Evolutionary conservation across 192 early-diverging fungal genomes (phyloP), one percentile per base, ranked within the genome.

Genomic region (Chytriomyces sp.): DNA sequence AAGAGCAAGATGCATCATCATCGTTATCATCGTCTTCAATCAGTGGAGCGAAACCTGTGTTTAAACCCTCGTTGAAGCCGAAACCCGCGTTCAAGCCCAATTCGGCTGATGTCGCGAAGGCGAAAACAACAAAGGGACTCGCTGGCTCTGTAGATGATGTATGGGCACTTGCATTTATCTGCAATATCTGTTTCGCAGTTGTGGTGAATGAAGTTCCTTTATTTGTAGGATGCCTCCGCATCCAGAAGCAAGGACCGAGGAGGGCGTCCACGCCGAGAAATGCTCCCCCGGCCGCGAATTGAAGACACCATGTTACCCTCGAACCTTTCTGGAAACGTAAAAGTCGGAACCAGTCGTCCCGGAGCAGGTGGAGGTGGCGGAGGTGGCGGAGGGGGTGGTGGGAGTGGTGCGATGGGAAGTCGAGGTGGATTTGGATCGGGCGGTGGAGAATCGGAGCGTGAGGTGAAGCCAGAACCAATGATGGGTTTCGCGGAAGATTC

Each of bases 21-120:
- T 64, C 64, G 64, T 4, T 23, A 59, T 59, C 57, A n/a, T n/a
- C 57, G 1, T 23, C 57, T 2, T 59, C 57, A 5, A 59, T 23
- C 64, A 5, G 20, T 28, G 64, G 20, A 16, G 28, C 64, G 13
- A 64, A 13, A 13, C 20, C 64, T 28, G 64, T 13, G 35, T 35
- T 35, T 2, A 48, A 18, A 16, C 67, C 43, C 9, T n/a, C 26
- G 10, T 13, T 47, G 24, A 68, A 68, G 46, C 67, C 67, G 24
- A 43, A 48, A n/a, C 46, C 46, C 43, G 67, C 67, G 13, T 68
- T 68, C 67, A 68, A 68, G 67, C 67, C 67, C 11, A 68, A 68
- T 47, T 46, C 67, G 44, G 67, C 67, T 1, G 43, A n/a, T 13
- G 67, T 46, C 16, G 67, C 67, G 47, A 68, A 48, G 44, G 67